Base-by-base conservation (phyloP, 169 alveolate genomes). In the Plasmodium blacklocki region DNA sequence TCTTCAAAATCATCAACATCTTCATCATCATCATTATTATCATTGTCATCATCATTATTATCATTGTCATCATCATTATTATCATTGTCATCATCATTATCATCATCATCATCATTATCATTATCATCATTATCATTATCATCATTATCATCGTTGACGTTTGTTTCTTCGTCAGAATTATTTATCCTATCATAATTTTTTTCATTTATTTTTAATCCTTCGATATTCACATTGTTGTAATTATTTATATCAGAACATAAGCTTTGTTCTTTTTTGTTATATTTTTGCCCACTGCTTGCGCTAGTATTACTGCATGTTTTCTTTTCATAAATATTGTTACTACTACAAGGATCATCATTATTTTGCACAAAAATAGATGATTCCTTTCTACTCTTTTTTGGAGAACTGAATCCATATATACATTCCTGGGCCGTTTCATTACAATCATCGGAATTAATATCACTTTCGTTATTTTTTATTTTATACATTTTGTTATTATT, bases 371-470 rank as follows among this genome's bases (percentile, higher is more conserved):
- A 47, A 3, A 23, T 50, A 0, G 50, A 9, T 45, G 64, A 18
- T 2, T 7, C 11, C 9, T 26, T 59, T 54, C 52, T 85, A 64
- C 60, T 23, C 58, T 86, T 73, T 74, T 86, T 52, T 11, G 80
- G 71, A n/a, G 85, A 49, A 19, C 74, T 86, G 18, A 86, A 86
- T 39, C 71, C 23, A 15, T 72, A 86, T 18, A 86, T 86, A 14
- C 92, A 86, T 21, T 73, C 92, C 62, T 73, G 64, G n/a, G 92
- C 87, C 3, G 92, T 86, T 18, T 71, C 92, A 54, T 86, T 56
- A 58, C 86, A 70, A 56, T 86, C 92, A 63, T 86, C 92, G 11
- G 87, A 73, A 58, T 70, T 86, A 47, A 86, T 86, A 2, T 86
- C 92, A 62, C 92, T 67, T 50, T 67, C 88, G 47, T 63, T 72